phyloP scores from a whole-genome alignment of 768 basidiomycete species.

The Collybia sordida region DNA sequence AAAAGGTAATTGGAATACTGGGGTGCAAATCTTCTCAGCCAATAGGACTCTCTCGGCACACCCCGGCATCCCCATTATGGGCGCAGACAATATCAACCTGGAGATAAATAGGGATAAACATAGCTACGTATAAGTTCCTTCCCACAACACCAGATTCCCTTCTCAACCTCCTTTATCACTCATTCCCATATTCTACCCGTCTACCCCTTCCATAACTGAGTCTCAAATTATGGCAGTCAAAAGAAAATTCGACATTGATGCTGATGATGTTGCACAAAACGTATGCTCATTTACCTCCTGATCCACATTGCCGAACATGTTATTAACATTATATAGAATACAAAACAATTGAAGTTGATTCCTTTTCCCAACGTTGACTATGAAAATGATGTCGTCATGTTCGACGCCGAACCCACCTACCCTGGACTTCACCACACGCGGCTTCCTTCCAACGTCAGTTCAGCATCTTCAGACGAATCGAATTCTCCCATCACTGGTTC shows the following conservation, averaged over 20 bases:
- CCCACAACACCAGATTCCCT: constrained; percentile 7
- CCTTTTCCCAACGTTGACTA: constrained; percentile 68
- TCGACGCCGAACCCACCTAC: constrained; percentile 58
- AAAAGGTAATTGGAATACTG: constrained; percentile 13
- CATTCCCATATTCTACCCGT: constrained; percentile 12
- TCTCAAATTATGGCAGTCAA: constrained; percentile 61
- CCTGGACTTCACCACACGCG: constrained; percentile 60
- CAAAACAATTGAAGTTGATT: constrained; percentile 73
- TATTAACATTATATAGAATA: constrained; percentile 33
- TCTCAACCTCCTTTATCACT: constrained; percentile 17
- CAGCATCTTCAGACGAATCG: constrained; percentile 48
- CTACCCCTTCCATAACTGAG: constrained; percentile 7
- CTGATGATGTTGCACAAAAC: constrained; percentile 49
- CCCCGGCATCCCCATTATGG: neutral
- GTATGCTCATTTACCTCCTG: constrained; percentile 33
- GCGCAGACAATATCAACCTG: neutral
- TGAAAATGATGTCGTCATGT: constrained; percentile 73
- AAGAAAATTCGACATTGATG: constrained; percentile 68
- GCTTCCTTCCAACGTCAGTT: constrained; percentile 64
- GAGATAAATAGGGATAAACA: constrained; percentile 22
- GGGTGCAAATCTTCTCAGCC: constrained; percentile 16
- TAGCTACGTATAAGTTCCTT: constrained; percentile 26
- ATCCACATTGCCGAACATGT: constrained; percentile 11
- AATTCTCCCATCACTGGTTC: constrained; percentile 46
- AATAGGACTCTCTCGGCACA: constrained; percentile 5